Evolutionary conservation across 2,329 filamentous ascomycete genomes (phyloP).

Genomic region (Colletotrichum tabaci): DNA sequence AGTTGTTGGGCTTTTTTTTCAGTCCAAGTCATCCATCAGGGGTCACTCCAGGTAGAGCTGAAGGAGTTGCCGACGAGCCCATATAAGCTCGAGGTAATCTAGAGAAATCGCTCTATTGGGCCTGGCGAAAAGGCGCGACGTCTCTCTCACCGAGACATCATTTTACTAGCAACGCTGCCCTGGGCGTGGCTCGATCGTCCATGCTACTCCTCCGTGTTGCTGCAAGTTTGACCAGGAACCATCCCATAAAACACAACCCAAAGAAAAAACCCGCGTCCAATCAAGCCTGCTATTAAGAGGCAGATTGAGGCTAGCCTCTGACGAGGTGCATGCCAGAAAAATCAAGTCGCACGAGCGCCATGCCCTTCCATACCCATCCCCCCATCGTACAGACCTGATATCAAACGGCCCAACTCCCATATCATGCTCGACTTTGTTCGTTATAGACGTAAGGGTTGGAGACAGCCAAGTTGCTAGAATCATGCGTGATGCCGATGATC

Average conservation of each 20-base stretch:
- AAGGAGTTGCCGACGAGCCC: slow-evolving; percentile 20
- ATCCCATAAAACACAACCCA: slow-evolving; percentile 32
- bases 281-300: slow-evolving; percentile 32
- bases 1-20: not conserved
- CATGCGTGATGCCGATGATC: slow-evolving; percentile 47
- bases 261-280: slow-evolving; percentile 20
- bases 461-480: slow-evolving; percentile 32
- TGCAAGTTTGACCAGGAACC: slow-evolving; percentile 38
- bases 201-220: slow-evolving; percentile 34
- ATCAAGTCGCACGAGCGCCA: slow-evolving; percentile 42
- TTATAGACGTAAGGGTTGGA: slow-evolving; percentile 42
- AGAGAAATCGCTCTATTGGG: slow-evolving; percentile 42
- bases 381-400: slow-evolving; percentile 43
- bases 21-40: slow-evolving; percentile 14
- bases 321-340: slow-evolving; percentile 21
- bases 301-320: slow-evolving; percentile 23
- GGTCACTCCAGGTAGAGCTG: slow-evolving; percentile 17
- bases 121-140: slow-evolving; percentile 40
- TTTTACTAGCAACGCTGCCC: slow-evolving; percentile 36
- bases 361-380: slow-evolving; percentile 28
- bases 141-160: slow-evolving; percentile 24
- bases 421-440: slow-evolving; percentile 43
- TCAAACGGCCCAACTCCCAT: slow-evolving; percentile 43
- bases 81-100: slow-evolving; percentile 12
- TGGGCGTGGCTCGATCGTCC: slow-evolving; percentile 24